Evolutionary conservation across 257 asterid species (phyloP).

Genomic region (Solanum neorickii): DNA sequence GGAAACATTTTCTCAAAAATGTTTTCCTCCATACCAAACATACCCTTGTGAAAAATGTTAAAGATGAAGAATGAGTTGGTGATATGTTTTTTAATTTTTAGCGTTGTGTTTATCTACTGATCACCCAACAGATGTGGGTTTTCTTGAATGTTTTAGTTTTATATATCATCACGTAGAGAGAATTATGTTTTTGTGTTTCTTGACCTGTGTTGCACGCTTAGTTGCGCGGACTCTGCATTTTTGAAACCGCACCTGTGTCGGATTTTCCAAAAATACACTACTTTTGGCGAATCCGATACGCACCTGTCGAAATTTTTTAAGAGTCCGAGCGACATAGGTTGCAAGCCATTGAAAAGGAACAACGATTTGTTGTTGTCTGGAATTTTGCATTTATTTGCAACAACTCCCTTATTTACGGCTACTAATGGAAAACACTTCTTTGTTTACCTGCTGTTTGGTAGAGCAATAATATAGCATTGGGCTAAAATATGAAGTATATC

Average conservation of each 20-base stretch:
- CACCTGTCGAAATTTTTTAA: too few relatives aligned
- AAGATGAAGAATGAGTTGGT: not conserved
- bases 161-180: not conserved
- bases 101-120: not conserved
- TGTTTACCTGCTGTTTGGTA: not conserved
- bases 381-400: not conserved
- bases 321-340: too few relatives aligned
- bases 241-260: too few relatives aligned
- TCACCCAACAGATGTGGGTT: not conserved
- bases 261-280: too few relatives aligned
- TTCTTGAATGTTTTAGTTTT: not conserved
- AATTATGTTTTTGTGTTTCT: not conserved
- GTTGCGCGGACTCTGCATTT: too few relatives aligned
- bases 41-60: not conserved
- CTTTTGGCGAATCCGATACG: too few relatives aligned
- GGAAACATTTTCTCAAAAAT: not conserved
- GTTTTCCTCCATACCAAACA: not conserved
- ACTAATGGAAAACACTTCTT: not conserved
- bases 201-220: not conserved
- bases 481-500: not conserved
- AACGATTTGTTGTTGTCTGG: not conserved
- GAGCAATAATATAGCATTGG: not conserved
- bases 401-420: not conserved
- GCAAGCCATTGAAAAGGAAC: not conserved
- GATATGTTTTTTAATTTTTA: not conserved